Percentiles rank a stretch among this genome's conserved stretches.
Evolutionary conservation across 495 filamentous ascomycete species (phyloP).

Genomic region (Extremus antarcticus): DNA sequence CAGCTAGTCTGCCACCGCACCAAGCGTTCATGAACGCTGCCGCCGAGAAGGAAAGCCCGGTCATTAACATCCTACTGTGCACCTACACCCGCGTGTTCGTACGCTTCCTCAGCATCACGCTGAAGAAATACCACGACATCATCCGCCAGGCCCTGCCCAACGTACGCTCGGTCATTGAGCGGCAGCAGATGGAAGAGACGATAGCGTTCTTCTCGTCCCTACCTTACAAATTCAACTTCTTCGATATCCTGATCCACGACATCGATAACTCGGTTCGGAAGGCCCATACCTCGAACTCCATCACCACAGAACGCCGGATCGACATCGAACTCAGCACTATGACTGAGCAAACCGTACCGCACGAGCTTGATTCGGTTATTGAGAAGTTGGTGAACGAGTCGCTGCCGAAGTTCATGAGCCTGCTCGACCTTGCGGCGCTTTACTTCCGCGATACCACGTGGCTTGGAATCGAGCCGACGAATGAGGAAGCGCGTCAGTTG

Average conservation of each 20-base stretch:
- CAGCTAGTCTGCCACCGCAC: neutral
- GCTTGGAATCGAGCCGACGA: conserved; percentile 3
- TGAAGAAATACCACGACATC: neutral
- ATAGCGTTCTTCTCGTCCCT: neutral
- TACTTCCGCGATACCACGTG: conserved; percentile 16
- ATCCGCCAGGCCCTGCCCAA: neutral
- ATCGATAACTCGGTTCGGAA: conserved; percentile 12
- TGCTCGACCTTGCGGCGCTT: conserved; percentile 1
- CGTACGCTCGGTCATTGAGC: neutral
- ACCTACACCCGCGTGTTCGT: conserved; percentile 9
- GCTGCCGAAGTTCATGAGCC: conserved; percentile 7
- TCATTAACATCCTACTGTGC: conserved; percentile 11
- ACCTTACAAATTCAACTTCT: conserved; percentile 2
- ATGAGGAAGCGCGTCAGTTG: neutral
- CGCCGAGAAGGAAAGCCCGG: conserved; percentile 4
- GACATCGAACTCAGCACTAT: conserved; percentile 12
- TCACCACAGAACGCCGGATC: neutral
- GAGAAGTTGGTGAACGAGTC: neutral
- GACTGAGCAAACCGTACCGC: conserved; percentile 2
- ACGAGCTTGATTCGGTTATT: conserved; percentile 6
- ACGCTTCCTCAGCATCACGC: neutral
- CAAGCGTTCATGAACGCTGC: neutral
- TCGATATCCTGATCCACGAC: conserved; percentile 8
- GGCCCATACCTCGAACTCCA: conserved; percentile 1
- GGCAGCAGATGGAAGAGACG: conserved; percentile 1